A percentile compares a stretch with the other conserved stretches of the same genome.
These are phyloP conservation scores for Grigorovia transvaalensis DNA, from an alignment of 805 yeast genomes.

Conservation along the genomic window DNA sequence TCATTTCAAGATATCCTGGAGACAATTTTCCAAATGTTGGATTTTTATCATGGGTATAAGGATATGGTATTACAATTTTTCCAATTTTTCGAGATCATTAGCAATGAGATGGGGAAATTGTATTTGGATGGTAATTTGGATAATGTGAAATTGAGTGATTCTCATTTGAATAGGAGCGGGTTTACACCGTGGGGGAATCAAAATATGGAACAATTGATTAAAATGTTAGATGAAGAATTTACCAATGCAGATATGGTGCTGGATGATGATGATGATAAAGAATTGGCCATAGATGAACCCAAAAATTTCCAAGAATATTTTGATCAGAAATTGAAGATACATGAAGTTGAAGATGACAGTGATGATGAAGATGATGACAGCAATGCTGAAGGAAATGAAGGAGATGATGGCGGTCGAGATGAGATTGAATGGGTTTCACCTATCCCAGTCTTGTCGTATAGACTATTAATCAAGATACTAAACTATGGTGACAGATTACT, in stretches of 20 bases:
- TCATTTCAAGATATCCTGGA: slow-evolving; percentile 65
- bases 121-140: slow-evolving; percentile 27
- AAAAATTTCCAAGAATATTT: slow-evolving; percentile 28
- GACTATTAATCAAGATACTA: slow-evolving; percentile 47
- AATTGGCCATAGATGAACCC: slow-evolving; percentile 26
- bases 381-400: slow-evolving; percentile 9
- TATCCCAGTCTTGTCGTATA: slow-evolving; percentile 51
- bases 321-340: slow-evolving; percentile 23
- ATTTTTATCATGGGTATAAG: slow-evolving; percentile 75
- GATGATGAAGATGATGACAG: slow-evolving; percentile 30
- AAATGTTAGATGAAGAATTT: slow-evolving; percentile 13
- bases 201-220: slow-evolving; percentile 34
- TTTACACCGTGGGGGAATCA: slow-evolving; percentile 55
- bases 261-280: not conserved
- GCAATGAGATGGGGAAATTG: slow-evolving; percentile 35
- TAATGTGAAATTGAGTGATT: slow-evolving; percentile 10
- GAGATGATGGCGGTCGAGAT: slow-evolving; percentile 10
- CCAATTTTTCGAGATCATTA: slow-evolving; percentile 52
- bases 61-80: slow-evolving; percentile 65
- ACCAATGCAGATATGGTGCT: not conserved
- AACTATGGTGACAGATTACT: slow-evolving; percentile 60
- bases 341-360: slow-evolving; percentile 8
- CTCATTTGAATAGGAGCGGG: slow-evolving; percentile 16
- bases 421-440: slow-evolving; percentile 56
- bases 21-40: slow-evolving; percentile 67